A percentile compares a stretch with the other conserved stretches of the same genome.
phyloP scores from a whole-genome alignment of 164 flowering plant species.

The Tinospora cordifolia region DNA sequence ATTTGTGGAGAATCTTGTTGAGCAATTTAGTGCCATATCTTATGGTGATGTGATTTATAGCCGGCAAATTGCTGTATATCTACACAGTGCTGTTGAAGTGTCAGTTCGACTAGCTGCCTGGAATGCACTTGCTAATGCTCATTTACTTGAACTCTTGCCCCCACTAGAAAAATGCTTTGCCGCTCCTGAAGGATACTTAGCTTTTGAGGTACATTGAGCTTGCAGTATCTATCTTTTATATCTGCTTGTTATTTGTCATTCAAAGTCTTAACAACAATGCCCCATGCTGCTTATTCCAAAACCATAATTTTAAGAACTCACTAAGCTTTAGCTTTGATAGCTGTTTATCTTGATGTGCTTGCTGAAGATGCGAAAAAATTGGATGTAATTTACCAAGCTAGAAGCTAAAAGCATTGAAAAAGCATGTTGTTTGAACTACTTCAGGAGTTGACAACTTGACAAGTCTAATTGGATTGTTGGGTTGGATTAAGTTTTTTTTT shows the following conservation, averaged over 20 bases:
- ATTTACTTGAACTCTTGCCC: constrained; percentile 79
- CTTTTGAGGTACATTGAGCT: constrained; percentile 53
- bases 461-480: too few relatives aligned
- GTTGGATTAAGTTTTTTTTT: too few relatives aligned
- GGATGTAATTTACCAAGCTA: too few relatives aligned
- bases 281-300: too few relatives aligned
- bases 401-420: too few relatives aligned
- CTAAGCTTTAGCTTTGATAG: too few relatives aligned
- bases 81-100: constrained; percentile 58
- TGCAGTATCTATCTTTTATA: background rate
- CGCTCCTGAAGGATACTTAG: constrained; percentile 64
- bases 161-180: constrained; percentile 51
- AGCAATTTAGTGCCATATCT: constrained; percentile 76
- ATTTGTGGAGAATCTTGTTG: constrained; percentile 69
- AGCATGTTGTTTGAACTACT: too few relatives aligned
- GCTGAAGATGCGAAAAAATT: too few relatives aligned
- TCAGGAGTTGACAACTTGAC: too few relatives aligned
- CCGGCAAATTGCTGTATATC: constrained; percentile 77
- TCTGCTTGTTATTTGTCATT: background rate
- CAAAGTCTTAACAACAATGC: too few relatives aligned
- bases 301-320: too few relatives aligned
- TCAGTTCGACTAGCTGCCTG: constrained; percentile 70
- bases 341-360: too few relatives aligned
- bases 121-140: constrained; percentile 66
- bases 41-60: constrained; percentile 83